Conservation (phyloP, 257 asterid genomes). For the Scutellaria minor region DNA sequence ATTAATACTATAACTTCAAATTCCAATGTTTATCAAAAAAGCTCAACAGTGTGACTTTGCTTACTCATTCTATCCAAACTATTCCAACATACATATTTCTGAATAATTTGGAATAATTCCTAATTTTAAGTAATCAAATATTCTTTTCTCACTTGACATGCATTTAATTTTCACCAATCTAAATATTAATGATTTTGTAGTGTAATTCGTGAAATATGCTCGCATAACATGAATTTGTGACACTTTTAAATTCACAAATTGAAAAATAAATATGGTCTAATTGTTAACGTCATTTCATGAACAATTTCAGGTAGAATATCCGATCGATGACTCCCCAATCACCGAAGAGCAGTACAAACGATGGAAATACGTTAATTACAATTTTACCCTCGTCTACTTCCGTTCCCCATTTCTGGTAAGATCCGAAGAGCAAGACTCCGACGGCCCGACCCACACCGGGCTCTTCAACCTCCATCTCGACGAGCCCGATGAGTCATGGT, state of each 20-base stretch:
- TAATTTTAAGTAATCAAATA: too few species aligned
- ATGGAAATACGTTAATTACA: slow-evolving; percentile 53
- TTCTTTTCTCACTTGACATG: too few species aligned
- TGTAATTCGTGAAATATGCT: too few species aligned
- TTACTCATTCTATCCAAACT: neutral
- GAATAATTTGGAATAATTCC: too few species aligned
- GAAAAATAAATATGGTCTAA: neutral
- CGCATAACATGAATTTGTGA: too few species aligned
- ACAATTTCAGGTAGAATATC: slow-evolving; percentile 55
- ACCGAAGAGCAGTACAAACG: slow-evolving; percentile 50
- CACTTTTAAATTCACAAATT: too few species aligned
- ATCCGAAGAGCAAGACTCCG: slow-evolving; percentile 45
- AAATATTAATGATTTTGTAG: too few species aligned
- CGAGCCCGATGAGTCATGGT: slow-evolving; percentile 59
- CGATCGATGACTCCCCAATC: slow-evolving; percentile 50
- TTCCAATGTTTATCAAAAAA: slow-evolving; percentile 24
- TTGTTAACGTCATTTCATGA: neutral
- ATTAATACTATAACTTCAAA: neutral
- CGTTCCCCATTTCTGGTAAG: slow-evolving; percentile 59
- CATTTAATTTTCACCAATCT: too few species aligned
- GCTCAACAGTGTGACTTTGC: slow-evolving; percentile 35
- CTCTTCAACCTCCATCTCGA: slow-evolving; percentile 66
- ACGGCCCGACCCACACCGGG: slow-evolving; percentile 54
- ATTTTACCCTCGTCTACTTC: slow-evolving; percentile 58
- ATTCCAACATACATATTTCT: too few species aligned